A percentile compares a stretch with the other conserved stretches of the same genome.
Evolutionary conservation across 768 basidiomycete species (phyloP).

Genomic region (Leccinum longicurvipes): DNA sequence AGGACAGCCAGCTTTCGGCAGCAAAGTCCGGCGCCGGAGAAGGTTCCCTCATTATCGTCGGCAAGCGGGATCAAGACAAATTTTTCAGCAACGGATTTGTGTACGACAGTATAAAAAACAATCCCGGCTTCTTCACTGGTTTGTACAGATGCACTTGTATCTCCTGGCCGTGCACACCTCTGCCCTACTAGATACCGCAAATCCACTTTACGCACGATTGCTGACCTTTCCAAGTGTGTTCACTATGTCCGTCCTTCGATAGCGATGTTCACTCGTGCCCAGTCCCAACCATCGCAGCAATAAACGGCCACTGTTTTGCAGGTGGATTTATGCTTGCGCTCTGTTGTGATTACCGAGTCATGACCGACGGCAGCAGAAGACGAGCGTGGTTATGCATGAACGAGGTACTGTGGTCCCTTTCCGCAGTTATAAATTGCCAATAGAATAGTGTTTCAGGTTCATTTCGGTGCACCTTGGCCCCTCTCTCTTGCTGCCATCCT

Average conservation of each 20-base stretch:
- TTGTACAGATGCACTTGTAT: slow-evolving; percentile 12
- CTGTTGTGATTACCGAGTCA: slow-evolving; percentile 84
- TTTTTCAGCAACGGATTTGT: slow-evolving; percentile 88
- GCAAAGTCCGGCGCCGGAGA: slow-evolving; percentile 36
- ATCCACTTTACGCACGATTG: slow-evolving; percentile 67
- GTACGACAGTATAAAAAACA: slow-evolving; percentile 46
- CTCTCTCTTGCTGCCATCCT: slow-evolving; percentile 64
- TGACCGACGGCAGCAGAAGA: slow-evolving; percentile 75
- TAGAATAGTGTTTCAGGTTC: slow-evolving; percentile 46
- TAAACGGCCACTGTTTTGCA: slow-evolving; percentile 86
- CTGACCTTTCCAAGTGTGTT: slow-evolving; percentile 73
- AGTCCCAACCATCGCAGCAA: slow-evolving; percentile 79
- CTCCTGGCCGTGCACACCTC: not conserved
- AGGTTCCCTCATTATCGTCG: slow-evolving; percentile 76
- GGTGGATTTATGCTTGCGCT: slow-evolving; percentile 78
- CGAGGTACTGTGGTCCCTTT: slow-evolving; percentile 48
- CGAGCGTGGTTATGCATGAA: slow-evolving; percentile 93
- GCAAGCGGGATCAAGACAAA: slow-evolving; percentile 73
- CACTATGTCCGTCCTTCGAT: not conserved
- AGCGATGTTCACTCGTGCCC: slow-evolving; percentile 2
- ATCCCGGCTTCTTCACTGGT: slow-evolving; percentile 70
- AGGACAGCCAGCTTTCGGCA: slow-evolving; percentile 41
- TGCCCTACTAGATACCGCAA: slow-evolving; percentile 54
- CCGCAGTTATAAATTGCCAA: not conserved
- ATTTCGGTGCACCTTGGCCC: slow-evolving; percentile 82